Conservation (phyloP, 495 filamentous ascomycete genomes). For the Penicillium ucsense region DNA sequence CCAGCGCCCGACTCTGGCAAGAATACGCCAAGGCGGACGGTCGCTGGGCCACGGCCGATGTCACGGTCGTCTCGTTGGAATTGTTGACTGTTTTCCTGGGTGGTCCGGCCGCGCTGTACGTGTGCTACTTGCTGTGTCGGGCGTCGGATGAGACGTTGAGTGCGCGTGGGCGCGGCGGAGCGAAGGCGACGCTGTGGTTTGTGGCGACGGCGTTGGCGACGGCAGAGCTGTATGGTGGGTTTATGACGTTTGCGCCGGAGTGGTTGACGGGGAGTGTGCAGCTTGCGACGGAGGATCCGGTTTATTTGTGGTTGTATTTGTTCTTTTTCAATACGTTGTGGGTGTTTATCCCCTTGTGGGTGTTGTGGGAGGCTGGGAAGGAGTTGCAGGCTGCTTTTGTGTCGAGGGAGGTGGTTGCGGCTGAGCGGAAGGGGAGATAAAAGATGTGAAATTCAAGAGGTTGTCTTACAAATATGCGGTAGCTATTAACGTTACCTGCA, state of each 20-base stretch:
- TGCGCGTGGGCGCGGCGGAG: constrained; percentile 13
- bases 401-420: constrained; percentile 3
- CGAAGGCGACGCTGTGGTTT: constrained; percentile 54
- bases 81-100: constrained; percentile 73
- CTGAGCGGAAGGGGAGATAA: constrained; percentile 7
- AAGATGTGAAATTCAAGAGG: not conserved
- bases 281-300: constrained; percentile 70
- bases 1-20: constrained; percentile 70
- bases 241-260: constrained; percentile 94
- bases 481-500: not conserved
- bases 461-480: not conserved
- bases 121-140: constrained; percentile 53
- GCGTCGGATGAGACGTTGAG: constrained; percentile 16
- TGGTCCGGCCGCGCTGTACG: constrained; percentile 60
- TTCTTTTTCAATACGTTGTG: constrained; percentile 88
- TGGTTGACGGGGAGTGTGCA: constrained; percentile 73
- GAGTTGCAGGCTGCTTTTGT: constrained; percentile 53
- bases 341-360: constrained; percentile 73
- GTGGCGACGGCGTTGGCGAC: constrained; percentile 71
- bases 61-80: constrained; percentile 73
- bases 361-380: constrained; percentile 55
- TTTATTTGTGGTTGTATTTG: constrained; percentile 83
- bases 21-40: constrained; percentile 84
- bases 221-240: constrained; percentile 91
- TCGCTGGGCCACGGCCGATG: constrained; percentile 72